Percentiles rank a stretch among this genome's conserved stretches.
These are phyloP conservation scores for Rhizomucor miehei DNA, from an alignment of 371 early-diverging fungal genomes.

Conservation along the genomic window DNA sequence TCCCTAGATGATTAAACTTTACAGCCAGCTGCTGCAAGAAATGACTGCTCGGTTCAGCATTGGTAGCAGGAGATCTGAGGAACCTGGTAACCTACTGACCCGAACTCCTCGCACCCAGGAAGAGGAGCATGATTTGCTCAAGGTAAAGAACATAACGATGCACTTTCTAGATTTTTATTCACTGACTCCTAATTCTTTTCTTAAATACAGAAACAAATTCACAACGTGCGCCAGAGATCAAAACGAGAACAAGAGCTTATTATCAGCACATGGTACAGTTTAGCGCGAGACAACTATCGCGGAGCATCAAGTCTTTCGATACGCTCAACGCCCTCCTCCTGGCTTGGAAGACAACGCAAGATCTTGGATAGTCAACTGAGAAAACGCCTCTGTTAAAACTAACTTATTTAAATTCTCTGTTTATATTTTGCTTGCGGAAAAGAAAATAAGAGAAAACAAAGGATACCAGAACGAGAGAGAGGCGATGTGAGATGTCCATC, in stretches of 20 bases:
- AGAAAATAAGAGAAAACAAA: too few species aligned
- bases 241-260: conserved; percentile 73
- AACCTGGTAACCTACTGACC: conserved; percentile 18
- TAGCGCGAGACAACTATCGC: conserved; percentile 55
- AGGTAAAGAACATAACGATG: conserved; percentile 32
- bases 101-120: conserved; percentile 50
- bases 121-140: conserved; percentile 71
- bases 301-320: conserved; percentile 48
- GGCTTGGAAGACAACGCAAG: conserved; percentile 73
- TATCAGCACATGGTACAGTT: conserved; percentile 75
- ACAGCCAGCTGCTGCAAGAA: conserved; percentile 54
- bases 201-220: conserved; percentile 55
- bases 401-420: background rate
- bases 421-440: too few species aligned
- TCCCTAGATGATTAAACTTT: conserved; percentile 55
- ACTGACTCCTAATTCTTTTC: too few species aligned
- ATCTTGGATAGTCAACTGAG: conserved; percentile 58
- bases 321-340: conserved; percentile 63
- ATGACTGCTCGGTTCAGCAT: conserved; percentile 37
- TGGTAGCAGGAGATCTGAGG: conserved; percentile 22
- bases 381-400: conserved; percentile 46
- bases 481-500: too few species aligned
- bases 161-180: too few species aligned
- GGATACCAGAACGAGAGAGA: too few species aligned
- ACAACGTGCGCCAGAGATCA: conserved; percentile 60